phyloP scores from a whole-genome alignment of 306 rosid species.

The Styphnolobium japonicum region DNA sequence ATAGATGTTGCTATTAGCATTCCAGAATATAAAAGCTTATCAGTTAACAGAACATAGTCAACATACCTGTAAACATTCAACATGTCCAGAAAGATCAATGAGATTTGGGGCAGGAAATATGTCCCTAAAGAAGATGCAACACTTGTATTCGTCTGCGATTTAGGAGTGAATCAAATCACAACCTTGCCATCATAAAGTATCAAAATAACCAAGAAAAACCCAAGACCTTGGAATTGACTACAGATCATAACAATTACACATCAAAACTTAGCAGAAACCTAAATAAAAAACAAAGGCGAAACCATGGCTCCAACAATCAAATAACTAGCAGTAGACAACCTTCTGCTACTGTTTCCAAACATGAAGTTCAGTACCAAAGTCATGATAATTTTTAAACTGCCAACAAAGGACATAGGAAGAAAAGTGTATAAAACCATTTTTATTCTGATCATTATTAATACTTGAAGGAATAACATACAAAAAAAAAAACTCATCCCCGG shows the following conservation, averaged over 20 bases:
- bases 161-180: slow-evolving; percentile 16
- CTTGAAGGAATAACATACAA: background rate
- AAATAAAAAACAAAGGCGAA: background rate
- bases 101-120: slow-evolving; percentile 82
- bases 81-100: slow-evolving; percentile 94
- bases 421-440: background rate
- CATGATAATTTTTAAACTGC: background rate
- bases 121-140: slow-evolving; percentile 91
- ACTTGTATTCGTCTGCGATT: slow-evolving; percentile 89
- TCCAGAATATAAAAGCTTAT: background rate
- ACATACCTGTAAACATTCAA: slow-evolving; percentile 96
- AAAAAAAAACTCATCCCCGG: background rate
- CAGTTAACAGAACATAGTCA: background rate
- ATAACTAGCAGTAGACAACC: background rate
- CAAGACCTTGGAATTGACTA: background rate
- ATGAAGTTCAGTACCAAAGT: background rate
- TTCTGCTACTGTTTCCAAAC: background rate
- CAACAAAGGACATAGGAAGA: background rate
- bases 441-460: background rate
- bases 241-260: background rate
- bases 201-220: background rate
- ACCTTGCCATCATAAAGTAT: background rate
- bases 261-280: background rate
- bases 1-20: background rate
- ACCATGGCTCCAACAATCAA: background rate